Evolutionary conservation across 225 moss, liverwort and hornwort species (phyloP).

Genomic region (Antitrichia curtipendula): DNA sequence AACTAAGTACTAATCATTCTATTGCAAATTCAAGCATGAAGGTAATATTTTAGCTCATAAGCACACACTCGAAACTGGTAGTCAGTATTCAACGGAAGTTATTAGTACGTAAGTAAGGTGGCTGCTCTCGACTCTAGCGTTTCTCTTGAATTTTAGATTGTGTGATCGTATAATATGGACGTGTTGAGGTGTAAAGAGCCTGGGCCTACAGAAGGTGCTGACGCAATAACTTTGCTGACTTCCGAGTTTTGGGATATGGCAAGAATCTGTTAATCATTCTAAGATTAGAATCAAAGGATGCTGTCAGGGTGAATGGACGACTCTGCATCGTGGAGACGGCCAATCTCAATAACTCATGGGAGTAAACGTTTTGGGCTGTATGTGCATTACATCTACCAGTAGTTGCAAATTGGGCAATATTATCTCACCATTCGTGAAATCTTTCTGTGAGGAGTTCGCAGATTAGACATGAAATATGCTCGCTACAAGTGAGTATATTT

Average conservation of each 20-base stretch:
- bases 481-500: background rate
- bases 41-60: constrained; percentile 9
- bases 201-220: constrained; percentile 1
- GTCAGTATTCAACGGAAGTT: constrained; percentile 1
- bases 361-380: background rate
- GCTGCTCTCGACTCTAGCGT: background rate
- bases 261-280: background rate
- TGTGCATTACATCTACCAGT: constrained; percentile 13
- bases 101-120: background rate
- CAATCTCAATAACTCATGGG: background rate
- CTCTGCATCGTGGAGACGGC: background rate
- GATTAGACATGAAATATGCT: background rate
- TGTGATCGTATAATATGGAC: constrained; percentile 6
- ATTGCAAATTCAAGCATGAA: constrained; percentile 15
- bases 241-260: constrained; percentile 5
- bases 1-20: constrained; percentile 7
- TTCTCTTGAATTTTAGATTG: background rate
- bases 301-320: background rate
- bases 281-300: constrained; percentile 10
- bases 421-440: constrained; percentile 2
- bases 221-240: background rate
- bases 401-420: constrained; percentile 11
- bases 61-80: constrained; percentile 1
- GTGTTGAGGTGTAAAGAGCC: constrained; percentile 4
- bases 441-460: constrained; percentile 3